A percentile compares a stretch with the other conserved stretches of the same genome.
Evolutionary conservation across 805 yeast genomes (phyloP).

Genomic region (Starmerella sirachaensis): DNA sequence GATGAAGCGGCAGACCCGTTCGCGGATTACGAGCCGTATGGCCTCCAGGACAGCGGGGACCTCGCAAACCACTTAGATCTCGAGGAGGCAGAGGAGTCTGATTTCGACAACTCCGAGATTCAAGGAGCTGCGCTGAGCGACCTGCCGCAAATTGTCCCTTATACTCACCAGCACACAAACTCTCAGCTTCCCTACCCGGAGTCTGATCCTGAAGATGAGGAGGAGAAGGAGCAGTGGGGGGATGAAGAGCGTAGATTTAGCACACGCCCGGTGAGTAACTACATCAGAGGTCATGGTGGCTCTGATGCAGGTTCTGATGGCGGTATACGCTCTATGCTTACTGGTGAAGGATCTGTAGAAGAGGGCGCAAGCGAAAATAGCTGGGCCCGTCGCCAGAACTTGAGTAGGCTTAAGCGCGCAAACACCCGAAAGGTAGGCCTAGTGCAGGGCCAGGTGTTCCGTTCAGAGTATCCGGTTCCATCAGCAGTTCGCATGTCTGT

Average conservation of each 20-base stretch:
- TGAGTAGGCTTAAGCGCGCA: constrained; percentile 24
- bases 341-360: constrained; percentile 1
- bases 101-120: constrained; percentile 6
- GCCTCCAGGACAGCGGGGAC: constrained; percentile 18
- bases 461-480: constrained; percentile 32
- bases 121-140: constrained; percentile 4
- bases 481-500: constrained; percentile 31
- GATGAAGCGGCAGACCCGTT: constrained; percentile 19
- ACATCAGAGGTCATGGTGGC: too few relatives aligned
- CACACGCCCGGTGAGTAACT: constrained; percentile 16
- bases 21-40: constrained; percentile 13
- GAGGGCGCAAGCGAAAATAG: constrained; percentile 9
- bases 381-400: constrained; percentile 27
- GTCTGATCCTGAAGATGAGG: constrained; percentile 16
- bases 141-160: constrained; percentile 18
- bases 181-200: constrained; percentile 17
- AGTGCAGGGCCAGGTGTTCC: constrained; percentile 28
- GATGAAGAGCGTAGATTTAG: constrained; percentile 19
- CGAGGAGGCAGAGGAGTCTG: constrained; percentile 5
- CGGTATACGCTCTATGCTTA: background rate
- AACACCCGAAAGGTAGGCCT: constrained; percentile 31
- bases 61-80: constrained; percentile 14
- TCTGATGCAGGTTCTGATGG: background rate
- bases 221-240: constrained; percentile 21
- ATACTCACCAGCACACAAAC: constrained; percentile 20